These are phyloP conservation scores for Niebla homalea DNA, from an alignment of 495 filamentous ascomycete species.

Conservation along the genomic window DNA sequence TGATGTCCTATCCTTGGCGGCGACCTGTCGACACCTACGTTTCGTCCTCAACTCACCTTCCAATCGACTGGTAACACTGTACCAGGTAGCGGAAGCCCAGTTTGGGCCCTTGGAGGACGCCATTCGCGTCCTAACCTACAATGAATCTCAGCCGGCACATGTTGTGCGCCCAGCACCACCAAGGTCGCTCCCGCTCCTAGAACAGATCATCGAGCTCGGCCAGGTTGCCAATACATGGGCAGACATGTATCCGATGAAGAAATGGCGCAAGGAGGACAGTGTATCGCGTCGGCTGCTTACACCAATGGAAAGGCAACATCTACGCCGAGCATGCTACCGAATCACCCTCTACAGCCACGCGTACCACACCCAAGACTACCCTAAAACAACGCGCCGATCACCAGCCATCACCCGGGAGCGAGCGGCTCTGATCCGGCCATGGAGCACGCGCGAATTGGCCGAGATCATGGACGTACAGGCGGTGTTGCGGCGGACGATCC, in stretches of 20 bases:
- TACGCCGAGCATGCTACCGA: slow-evolving; percentile 56
- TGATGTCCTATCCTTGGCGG: slow-evolving; percentile 40
- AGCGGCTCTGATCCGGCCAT: slow-evolving; percentile 43
- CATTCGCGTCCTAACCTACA: slow-evolving; percentile 46
- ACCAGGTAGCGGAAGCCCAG: slow-evolving; percentile 38
- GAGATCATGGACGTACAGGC: slow-evolving; percentile 42
- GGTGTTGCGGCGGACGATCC: slow-evolving; percentile 38
- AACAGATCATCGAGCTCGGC: slow-evolving; percentile 45
- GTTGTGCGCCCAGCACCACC: slow-evolving; percentile 31
- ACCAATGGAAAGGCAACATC: slow-evolving; percentile 37
- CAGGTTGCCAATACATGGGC: slow-evolving; percentile 49
- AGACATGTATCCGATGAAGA: slow-evolving; percentile 52
- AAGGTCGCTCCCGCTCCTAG: slow-evolving; percentile 40
- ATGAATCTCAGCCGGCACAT: slow-evolving; percentile 42
- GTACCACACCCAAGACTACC: slow-evolving; percentile 37
- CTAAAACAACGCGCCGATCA: slow-evolving; percentile 34
- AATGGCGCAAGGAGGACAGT: slow-evolving; percentile 45
- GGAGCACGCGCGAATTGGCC: slow-evolving; percentile 37
- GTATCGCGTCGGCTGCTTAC: slow-evolving; percentile 50
- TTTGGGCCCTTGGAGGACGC: slow-evolving; percentile 49
- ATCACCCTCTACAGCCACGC: slow-evolving; percentile 53
- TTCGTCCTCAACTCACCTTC: slow-evolving; percentile 30
- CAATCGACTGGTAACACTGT: slow-evolving; percentile 41
- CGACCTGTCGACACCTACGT: slow-evolving; percentile 41
- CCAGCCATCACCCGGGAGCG: slow-evolving; percentile 33